Base-by-base conservation (phyloP, 129 eudicot genomes). In the Smallanthus sonchifolius region DNA sequence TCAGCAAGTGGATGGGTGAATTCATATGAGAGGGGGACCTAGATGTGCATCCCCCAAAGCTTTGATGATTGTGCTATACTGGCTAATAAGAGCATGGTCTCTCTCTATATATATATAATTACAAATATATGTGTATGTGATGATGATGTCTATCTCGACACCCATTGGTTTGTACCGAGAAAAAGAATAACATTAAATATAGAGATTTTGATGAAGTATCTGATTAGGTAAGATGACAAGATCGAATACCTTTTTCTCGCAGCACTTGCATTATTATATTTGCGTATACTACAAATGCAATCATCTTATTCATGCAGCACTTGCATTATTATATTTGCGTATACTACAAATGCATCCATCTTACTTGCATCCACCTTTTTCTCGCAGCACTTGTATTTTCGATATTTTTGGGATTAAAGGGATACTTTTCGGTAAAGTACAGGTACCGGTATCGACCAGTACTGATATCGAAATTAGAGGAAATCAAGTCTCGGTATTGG, bases 11-110 rank as follows among this genome's bases (percentile, higher is more conserved):
- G 83, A 72, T 72, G 78, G 20, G 78, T 73, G 63, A 72, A 72
- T 72, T 79, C 83, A 79, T 78, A 79, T 79, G 83, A 79, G 77
- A 78, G n/a, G 78, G 78, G 83, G 83, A 79, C 83, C 83, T 79
- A 66, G 54, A 42, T 72, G 69, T 79, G 74, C 82, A 78, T 78
- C 77, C 78, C 66, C 83, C 78, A 65, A 65, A 65, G 73, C 66
- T 52, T 72, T 72, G 83, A 74, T 79, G 83, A 79, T 72, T 72
- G 82, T 79, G 56, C 67, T 60, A 7, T 64, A 43, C 74, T 75
- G 30, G 66, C 66, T 32, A 60, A 34, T 34, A 34, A 32, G 66
- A 61, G 78, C 73, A 72, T 79, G 78, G 82, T 71, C 49, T 37
- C 79, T 75, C 34, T 75, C 56, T 65, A 2, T 36, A 20, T 49